Percentiles rank a stretch among this genome's conserved stretches.
Conservation (phyloP, 2,329 filamentous ascomycete species). For the Colletotrichum cordylinicola region DNA sequence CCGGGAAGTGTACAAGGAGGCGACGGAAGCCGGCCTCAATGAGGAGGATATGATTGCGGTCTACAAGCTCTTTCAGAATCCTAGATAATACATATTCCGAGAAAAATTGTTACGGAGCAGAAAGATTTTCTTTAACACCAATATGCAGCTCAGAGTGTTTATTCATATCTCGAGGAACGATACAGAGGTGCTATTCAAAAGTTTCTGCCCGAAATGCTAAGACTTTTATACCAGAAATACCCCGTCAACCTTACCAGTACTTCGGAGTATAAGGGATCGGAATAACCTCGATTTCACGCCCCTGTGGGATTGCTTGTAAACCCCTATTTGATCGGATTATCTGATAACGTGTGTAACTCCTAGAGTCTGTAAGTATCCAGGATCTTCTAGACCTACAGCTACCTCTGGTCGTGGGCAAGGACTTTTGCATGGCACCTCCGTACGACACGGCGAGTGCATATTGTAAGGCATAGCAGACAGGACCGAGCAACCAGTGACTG, state of each 20-base stretch:
- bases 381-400: too few relatives aligned
- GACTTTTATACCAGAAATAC: too few relatives aligned
- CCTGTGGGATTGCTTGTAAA: too few relatives aligned
- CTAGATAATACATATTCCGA: not conserved
- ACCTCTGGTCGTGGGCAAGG: too few relatives aligned
- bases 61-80: conserved; percentile 14
- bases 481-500: not conserved
- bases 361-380: too few relatives aligned
- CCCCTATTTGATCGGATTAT: too few relatives aligned
- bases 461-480: rapidly evolving
- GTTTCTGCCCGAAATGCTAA: too few relatives aligned
- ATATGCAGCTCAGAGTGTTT: not conserved
- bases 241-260: too few relatives aligned
- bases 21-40: conserved; percentile 26
- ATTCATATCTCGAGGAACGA: not conserved
- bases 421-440: not conserved
- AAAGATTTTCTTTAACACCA: not conserved
- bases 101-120: rapidly evolving
- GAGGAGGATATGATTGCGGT: conserved; percentile 35
- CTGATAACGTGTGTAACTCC: too few relatives aligned
- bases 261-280: too few relatives aligned
- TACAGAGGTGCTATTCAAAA: too few relatives aligned
- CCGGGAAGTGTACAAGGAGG: conserved; percentile 28
- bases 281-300: too few relatives aligned
- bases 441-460: not conserved